phyloP scores from a whole-genome alignment of 2,329 filamentous ascomycete genomes.

The Stenocarpella maydis region DNA sequence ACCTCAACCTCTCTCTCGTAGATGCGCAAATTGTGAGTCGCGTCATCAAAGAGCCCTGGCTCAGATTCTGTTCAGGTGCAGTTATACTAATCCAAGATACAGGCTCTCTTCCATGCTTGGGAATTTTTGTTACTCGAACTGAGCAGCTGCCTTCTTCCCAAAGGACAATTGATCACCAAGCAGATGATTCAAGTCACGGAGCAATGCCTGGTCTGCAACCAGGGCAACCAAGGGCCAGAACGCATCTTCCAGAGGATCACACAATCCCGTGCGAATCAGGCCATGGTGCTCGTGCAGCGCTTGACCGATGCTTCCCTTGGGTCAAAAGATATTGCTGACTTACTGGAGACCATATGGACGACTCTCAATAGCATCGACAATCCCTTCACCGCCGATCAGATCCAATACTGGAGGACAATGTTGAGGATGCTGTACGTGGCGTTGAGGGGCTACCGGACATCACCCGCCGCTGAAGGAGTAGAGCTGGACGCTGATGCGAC shows the following conservation, averaged over 20 bases:
- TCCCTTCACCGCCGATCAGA: constrained; percentile 59
- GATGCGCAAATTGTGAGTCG: constrained; percentile 84
- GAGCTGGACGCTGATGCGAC: not conserved
- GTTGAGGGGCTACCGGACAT: constrained; percentile 69
- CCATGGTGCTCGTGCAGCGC: constrained; percentile 82
- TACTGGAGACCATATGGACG: constrained; percentile 59
- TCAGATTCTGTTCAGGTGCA: not conserved
- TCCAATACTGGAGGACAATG: constrained; percentile 81
- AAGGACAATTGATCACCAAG: constrained; percentile 64
- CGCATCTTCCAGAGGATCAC: constrained; percentile 83
- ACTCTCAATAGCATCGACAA: constrained; percentile 63
- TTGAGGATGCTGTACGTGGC: constrained; percentile 86
- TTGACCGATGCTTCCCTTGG: constrained; percentile 68
- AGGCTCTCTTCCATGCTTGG: constrained; percentile 88
- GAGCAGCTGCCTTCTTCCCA: constrained; percentile 66
- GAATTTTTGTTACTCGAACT: constrained; percentile 87
- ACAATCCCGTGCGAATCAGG: constrained; percentile 79
- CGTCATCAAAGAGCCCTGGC: not conserved
- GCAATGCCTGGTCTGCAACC: constrained; percentile 82
- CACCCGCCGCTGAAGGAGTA: constrained; percentile 38
- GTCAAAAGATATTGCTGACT: constrained; percentile 59
- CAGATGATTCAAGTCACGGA: constrained; percentile 78
- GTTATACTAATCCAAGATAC: constrained; percentile 9
- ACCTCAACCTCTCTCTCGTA: constrained; percentile 89
- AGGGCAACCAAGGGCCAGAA: constrained; percentile 74